These are phyloP conservation scores for Rhexocercosporidium sp. DNA, from an alignment of 2,329 filamentous ascomycete species.

Conservation along the genomic window DNA sequence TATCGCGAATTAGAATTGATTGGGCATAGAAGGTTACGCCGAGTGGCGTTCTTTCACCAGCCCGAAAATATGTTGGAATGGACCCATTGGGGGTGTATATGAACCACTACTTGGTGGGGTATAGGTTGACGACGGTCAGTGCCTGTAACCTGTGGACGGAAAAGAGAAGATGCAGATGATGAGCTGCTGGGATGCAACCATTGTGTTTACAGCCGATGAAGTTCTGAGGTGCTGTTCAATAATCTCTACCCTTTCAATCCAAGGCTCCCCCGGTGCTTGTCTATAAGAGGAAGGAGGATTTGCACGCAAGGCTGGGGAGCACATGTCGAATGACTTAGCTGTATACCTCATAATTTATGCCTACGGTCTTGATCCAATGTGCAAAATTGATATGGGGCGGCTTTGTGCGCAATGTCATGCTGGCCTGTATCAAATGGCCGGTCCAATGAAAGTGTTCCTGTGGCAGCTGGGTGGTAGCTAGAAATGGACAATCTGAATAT, in stretches of 20 bases:
- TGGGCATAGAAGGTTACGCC: not conserved
- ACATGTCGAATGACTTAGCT: not conserved
- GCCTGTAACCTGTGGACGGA: not conserved
- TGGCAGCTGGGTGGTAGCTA: not conserved
- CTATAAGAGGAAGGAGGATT: not conserved
- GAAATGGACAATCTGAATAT: not conserved
- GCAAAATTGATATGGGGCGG: not conserved
- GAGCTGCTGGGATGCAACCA: too few relatives aligned
- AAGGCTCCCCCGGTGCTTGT: not conserved
- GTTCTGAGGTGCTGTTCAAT: not conserved
- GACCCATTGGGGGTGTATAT: not conserved
- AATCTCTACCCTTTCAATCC: not conserved
- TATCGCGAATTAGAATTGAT: not conserved
- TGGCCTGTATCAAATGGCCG: not conserved
- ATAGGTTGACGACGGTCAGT: not conserved
- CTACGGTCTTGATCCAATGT: not conserved
- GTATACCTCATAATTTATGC: not conserved
- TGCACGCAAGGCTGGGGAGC: not conserved
- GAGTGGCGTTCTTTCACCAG: not conserved
- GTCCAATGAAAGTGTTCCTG: not conserved
- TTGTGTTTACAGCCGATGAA: too few relatives aligned
- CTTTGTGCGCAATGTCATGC: not conserved
- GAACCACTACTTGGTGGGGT: not conserved
- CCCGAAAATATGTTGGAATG: not conserved
- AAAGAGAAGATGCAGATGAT: not conserved